phyloP scores from a whole-genome alignment of 2,329 filamentous ascomycete genomes.

The Orbilia oligospora region DNA sequence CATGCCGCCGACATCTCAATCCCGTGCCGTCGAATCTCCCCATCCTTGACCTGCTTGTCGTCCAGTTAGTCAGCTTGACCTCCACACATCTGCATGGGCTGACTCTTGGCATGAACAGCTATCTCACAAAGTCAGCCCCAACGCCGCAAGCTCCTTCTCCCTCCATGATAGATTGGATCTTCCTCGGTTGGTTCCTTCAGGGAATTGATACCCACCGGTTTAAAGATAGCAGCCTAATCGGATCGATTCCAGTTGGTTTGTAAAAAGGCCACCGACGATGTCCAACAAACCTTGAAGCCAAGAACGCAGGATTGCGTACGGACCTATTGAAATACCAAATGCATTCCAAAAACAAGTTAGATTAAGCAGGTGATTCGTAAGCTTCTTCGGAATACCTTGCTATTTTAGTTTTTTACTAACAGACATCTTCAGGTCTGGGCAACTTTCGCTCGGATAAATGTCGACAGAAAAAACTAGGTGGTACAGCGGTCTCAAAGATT shows the following conservation, averaged over 20 bases:
- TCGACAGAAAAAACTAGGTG: conserved; percentile 25
- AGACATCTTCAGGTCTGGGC: conserved; percentile 37
- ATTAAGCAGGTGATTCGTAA: conserved; percentile 55
- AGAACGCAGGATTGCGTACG: conserved; percentile 27
- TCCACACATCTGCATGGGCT: conserved; percentile 50
- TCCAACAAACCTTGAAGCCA: conserved; percentile 55
- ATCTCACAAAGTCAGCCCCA: conserved; percentile 47
- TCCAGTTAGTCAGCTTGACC: conserved; percentile 53
- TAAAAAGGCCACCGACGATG: conserved; percentile 16
- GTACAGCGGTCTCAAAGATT: conserved; percentile 34
- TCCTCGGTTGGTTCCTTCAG: conserved; percentile 55
- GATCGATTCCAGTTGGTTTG: conserved; percentile 56
- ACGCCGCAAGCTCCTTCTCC: conserved; percentile 50
- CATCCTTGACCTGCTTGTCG: conserved; percentile 35
- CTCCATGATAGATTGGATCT: conserved; percentile 51
- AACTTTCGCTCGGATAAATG: conserved; percentile 46
- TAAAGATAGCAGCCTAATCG: conserved; percentile 61
- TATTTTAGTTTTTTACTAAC: conserved; percentile 41
- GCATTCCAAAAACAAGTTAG: conserved; percentile 36
- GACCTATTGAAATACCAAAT: conserved; percentile 38
- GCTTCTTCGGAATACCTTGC: conserved; percentile 14
- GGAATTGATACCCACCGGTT: conserved; percentile 54
- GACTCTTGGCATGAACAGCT: conserved; percentile 46
- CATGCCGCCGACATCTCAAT: conserved; percentile 39
- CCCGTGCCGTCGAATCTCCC: conserved; percentile 39